These are phyloP conservation scores for Malassezia equina DNA, from an alignment of 1,284 basidiomycete genomes.

Conservation along the genomic window DNA sequence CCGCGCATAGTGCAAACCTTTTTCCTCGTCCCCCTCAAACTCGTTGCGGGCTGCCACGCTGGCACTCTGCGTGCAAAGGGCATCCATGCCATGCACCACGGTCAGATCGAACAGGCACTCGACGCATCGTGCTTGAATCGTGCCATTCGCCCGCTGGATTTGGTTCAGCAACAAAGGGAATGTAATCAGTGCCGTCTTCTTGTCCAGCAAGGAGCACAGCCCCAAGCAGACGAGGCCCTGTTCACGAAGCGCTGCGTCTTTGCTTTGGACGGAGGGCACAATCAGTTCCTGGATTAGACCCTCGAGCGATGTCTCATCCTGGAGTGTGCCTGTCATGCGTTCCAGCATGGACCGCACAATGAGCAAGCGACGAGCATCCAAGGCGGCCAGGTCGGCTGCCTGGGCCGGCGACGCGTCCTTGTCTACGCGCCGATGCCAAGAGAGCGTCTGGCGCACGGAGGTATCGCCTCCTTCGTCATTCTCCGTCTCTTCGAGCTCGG, in stretches of 20 bases:
- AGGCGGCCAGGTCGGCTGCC: conserved; percentile 20
- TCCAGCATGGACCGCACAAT: conserved; percentile 84
- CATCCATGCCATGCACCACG: conserved; percentile 74
- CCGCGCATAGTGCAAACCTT: conserved; percentile 22
- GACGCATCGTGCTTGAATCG: conserved; percentile 68
- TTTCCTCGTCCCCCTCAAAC: conserved; percentile 15
- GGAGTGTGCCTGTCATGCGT: conserved; percentile 60
- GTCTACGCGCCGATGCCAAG: conserved; percentile 10
- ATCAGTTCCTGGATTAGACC: conserved; percentile 82
- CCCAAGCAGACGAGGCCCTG: conserved; percentile 76
- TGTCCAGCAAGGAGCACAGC: conserved; percentile 79
- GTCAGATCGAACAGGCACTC: conserved; percentile 83
- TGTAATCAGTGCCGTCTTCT: conserved; percentile 77
- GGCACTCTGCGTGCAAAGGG: conserved; percentile 53
- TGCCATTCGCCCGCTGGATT: conserved; percentile 64
- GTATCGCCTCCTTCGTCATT: conserved; percentile 18
- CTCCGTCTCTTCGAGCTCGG: conserved; percentile 30
- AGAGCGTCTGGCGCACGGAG: conserved; percentile 2
- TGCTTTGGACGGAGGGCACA: conserved; percentile 76
- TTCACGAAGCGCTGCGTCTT: conserved; percentile 71
- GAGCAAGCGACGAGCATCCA: conserved; percentile 36
- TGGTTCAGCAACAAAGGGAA: conserved; percentile 84
- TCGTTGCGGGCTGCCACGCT: conserved; percentile 21
- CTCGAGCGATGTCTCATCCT: conserved; percentile 85
- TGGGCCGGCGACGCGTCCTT: conserved; percentile 3